Conservation (phyloP, 148 eudicot genomes). For the Vaccinium vitisidaea region DNA sequence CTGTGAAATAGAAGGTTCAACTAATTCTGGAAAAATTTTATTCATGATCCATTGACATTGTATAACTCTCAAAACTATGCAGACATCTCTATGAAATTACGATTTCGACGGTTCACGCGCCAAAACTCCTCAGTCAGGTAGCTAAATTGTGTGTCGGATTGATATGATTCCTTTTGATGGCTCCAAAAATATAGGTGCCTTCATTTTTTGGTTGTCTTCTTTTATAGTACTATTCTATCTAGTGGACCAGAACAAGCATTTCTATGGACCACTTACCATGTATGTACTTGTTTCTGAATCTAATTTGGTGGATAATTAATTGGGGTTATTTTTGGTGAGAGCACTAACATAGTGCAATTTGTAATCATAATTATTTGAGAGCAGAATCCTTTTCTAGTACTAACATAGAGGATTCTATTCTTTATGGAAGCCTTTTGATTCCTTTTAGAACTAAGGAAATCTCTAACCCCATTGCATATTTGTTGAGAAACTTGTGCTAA, state of each 20-base stretch:
- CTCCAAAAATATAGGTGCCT: not conserved
- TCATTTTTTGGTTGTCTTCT: not conserved
- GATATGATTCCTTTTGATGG: not conserved
- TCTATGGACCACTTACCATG: not conserved
- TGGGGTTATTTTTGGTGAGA: not conserved
- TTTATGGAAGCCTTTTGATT: no score
- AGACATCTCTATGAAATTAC: conserved; percentile 68
- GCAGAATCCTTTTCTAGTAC: not conserved
- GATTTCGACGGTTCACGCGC: conserved; percentile 50
- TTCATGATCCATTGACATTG: not conserved
- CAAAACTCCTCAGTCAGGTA: conserved; percentile 60
- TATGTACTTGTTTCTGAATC: not conserved
- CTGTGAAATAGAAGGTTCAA: not conserved
- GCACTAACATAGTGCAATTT: not conserved
- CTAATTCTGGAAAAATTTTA: not conserved
- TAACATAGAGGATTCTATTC: no score
- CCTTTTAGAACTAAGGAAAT: no score
- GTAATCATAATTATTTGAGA: not conserved
- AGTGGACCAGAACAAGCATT: not conserved
- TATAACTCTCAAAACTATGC: conserved; percentile 23
- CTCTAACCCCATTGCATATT: no score
- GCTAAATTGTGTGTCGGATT: conserved; percentile 10
- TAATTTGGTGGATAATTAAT: not conserved
- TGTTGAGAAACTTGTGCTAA: no score
- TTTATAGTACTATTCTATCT: not conserved